Conservation (phyloP, 768 basidiomycete genomes). For the Clitopilus hobsonii region DNA sequence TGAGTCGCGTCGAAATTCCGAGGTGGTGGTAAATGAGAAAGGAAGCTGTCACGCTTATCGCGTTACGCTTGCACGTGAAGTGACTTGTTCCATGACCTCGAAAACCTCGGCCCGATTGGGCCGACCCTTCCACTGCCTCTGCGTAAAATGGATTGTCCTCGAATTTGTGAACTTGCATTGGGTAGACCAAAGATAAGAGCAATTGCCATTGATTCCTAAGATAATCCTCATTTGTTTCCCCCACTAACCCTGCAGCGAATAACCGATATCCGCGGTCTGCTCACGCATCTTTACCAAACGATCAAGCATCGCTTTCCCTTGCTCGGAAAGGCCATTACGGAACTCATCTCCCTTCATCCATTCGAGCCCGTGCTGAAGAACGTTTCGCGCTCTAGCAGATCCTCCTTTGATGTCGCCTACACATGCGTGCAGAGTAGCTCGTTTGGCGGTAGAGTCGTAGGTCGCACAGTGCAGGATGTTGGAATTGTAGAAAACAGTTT, state of each 20-base stretch:
- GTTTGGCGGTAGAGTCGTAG: conserved; percentile 43
- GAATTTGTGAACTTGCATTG: no score
- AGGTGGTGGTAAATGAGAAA: background rate
- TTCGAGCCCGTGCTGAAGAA: conserved; percentile 67
- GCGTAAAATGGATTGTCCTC: no score
- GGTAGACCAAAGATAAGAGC: no score
- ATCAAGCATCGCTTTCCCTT: conserved; percentile 52
- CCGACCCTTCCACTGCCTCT: no score
- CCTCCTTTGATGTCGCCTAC: conserved; percentile 65
- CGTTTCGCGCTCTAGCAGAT: conserved; percentile 57
- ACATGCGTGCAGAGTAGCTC: conserved; percentile 68
- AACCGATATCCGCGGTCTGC: conserved; percentile 40
- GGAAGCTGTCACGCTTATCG: background rate
- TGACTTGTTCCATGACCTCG: no score
- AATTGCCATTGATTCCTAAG: background rate
- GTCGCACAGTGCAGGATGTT: conserved; percentile 75
- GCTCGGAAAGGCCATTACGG: conserved; percentile 34
- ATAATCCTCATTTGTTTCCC: background rate
- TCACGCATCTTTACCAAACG: conserved; percentile 52
- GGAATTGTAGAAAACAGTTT: conserved; percentile 77
- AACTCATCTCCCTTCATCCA: conserved; percentile 65
- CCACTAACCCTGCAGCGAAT: conserved; percentile 35
- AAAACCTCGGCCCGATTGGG: no score
- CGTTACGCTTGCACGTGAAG: background rate
- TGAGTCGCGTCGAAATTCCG: background rate